phyloP scores from a whole-genome alignment of 441 rosid genomes.

The Populus hybrid region DNA sequence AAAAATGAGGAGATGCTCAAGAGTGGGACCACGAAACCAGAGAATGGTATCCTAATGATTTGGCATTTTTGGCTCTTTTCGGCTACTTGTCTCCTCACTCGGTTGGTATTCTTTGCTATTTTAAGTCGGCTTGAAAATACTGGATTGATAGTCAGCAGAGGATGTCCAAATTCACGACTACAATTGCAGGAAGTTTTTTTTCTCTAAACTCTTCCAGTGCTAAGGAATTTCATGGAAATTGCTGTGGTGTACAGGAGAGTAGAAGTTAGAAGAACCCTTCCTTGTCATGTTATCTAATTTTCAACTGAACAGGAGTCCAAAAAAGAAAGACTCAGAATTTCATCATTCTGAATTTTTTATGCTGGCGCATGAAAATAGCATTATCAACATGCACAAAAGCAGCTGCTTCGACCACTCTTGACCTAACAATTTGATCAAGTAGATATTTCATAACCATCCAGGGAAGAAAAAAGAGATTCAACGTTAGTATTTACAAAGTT shows the following conservation, averaged over 20 bases:
- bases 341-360: background rate
- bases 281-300: background rate
- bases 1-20: background rate
- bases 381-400: background rate
- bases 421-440: background rate
- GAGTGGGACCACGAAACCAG: background rate
- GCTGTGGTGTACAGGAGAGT: too few relatives aligned
- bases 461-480: background rate
- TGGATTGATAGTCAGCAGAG: background rate
- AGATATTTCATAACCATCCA: background rate
- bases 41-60: background rate
- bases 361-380: background rate
- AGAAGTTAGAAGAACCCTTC: background rate
- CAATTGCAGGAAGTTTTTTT: background rate
- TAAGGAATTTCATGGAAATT: constrained; percentile 6
- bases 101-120: background rate
- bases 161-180: background rate
- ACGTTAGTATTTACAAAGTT: background rate
- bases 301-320: background rate
- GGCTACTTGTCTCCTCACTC: background rate
- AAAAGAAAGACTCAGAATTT: background rate
- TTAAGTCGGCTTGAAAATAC: background rate
- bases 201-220: background rate
- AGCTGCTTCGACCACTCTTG: background rate
- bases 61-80: background rate